Conservation (phyloP, 169 alveolate genomes). For the Plasmodium coatneyi region DNA sequence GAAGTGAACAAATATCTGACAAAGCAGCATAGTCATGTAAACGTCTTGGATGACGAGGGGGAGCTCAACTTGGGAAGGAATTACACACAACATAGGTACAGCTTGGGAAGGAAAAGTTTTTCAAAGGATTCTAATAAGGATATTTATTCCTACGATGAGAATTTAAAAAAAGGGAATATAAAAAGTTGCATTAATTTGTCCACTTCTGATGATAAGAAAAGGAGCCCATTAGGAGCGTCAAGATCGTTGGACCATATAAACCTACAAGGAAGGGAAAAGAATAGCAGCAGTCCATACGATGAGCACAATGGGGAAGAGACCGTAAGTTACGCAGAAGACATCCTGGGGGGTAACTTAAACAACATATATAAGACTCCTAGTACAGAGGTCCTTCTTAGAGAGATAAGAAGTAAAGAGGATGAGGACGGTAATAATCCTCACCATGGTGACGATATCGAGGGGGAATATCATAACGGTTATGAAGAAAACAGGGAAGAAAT, state of each 20-base stretch:
- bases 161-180: conserved; percentile 1
- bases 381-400: conserved; percentile 29
- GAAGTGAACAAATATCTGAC: not conserved
- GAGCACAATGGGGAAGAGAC: conserved; percentile 1
- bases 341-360: not conserved
- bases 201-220: not conserved
- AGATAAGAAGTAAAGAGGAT: conserved; percentile 43
- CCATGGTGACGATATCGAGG: not conserved
- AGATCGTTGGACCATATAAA: not conserved
- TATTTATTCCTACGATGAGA: not conserved
- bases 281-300: not conserved
- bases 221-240: not conserved
- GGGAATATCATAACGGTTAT: not conserved
- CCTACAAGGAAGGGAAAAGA: not conserved
- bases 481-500: not conserved
- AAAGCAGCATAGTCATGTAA: not conserved
- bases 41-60: not conserved
- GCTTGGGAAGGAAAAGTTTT: not conserved
- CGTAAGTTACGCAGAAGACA: not conserved
- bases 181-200: not conserved
- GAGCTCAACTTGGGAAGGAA: not conserved
- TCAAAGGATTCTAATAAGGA: not conserved
- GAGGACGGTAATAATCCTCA: not conserved
- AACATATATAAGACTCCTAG: conserved; percentile 37
- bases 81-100: not conserved